Base-by-base conservation (phyloP, 176 grass and related monocot species). In the Rhynchospora pubera region DNA sequence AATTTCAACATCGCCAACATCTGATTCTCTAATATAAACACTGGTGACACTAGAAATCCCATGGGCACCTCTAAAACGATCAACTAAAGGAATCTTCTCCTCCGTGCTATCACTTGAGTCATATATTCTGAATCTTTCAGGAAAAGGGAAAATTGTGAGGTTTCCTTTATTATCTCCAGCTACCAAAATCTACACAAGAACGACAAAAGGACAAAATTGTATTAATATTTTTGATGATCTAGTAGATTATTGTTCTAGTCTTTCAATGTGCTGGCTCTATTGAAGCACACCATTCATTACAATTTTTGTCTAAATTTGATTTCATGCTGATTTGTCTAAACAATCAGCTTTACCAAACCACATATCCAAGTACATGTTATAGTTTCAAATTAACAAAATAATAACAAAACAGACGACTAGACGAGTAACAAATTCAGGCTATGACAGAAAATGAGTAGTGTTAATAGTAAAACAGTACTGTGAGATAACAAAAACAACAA, bases 81-180 rank as follows among this genome's bases (percentile, higher is more conserved):
- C 86, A 78, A 80, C 16, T 23, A 83, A 50, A 88, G 84, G 51
- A 51, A 93, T 85, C 84, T 88, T 89, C 62, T 87, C 61, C 47
- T 86, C 81, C 63, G 48, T 74, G 16, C 65, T 73, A 83, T 77
- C 71, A 75, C 9, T 62, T 47, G 32, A 62, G 34, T 67, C 83
- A 69, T 74, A 16, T 39, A 42, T 58, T 32, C 19, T 65, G 84
- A 84, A 74, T 62, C 57, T 62, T 85, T 87, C 83, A 69, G 70
- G 59, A 62, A 97, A 97, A 77, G 90, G 87, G 82, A 93, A 97
- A 15, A 77, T 77, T 83, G 57, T 89, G 42, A 97, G 84, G 80
- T 98, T 97, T 62, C 95, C 95, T 85, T 80, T 94, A 55, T 98
- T 98, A 85, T 98, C 92, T 91, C 95, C 92, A 79, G 84, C 82